These are phyloP conservation scores for Pseudohalonectria lignicola DNA, from an alignment of 2,329 filamentous ascomycete species.

Conservation along the genomic window DNA sequence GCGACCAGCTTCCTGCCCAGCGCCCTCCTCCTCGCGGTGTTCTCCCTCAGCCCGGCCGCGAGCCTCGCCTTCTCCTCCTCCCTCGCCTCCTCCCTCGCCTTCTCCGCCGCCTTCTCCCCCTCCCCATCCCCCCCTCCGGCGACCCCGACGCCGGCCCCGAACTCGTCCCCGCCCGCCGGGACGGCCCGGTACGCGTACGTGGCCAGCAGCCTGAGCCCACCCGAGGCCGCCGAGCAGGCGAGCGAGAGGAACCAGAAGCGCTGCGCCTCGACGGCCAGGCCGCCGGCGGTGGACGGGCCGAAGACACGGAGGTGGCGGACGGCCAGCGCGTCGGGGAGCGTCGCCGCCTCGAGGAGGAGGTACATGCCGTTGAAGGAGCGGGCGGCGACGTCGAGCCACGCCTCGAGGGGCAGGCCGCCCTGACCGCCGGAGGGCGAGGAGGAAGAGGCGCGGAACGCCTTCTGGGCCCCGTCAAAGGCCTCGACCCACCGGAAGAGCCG, in stretches of 20 bases:
- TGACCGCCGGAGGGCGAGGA: constrained; percentile 6
- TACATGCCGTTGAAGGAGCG: constrained; percentile 55
- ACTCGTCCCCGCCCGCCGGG: constrained; percentile 17
- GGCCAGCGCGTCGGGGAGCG: constrained; percentile 41
- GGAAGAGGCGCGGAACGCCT: constrained; percentile 20
- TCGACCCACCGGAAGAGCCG: constrained; percentile 60
- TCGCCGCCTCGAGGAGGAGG: constrained; percentile 54
- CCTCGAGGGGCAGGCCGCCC: constrained; percentile 17
- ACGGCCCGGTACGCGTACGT: constrained; percentile 23
- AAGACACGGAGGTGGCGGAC: constrained; percentile 38
- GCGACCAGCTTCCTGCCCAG: constrained; percentile 27
- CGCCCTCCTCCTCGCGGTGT: constrained; percentile 8
- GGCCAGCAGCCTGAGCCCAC: constrained; percentile 28
- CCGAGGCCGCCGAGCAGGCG: constrained; percentile 33
- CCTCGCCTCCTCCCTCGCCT: constrained; percentile 21
- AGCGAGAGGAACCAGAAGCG: constrained; percentile 61
- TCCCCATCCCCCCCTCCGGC: constrained; percentile 14
- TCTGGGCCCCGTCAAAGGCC: constrained; percentile 40
- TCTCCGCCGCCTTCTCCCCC: constrained; percentile 20
- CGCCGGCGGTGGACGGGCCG: constrained; percentile 32
- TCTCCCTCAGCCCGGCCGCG: neutral
- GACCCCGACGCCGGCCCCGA: constrained; percentile 11
- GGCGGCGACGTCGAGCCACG: constrained; percentile 42
- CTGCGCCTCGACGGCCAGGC: constrained; percentile 48
- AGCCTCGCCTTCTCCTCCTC: constrained; percentile 22